Conservation (phyloP, 805 yeast genomes). For the Metschnikowia rubicola region DNA sequence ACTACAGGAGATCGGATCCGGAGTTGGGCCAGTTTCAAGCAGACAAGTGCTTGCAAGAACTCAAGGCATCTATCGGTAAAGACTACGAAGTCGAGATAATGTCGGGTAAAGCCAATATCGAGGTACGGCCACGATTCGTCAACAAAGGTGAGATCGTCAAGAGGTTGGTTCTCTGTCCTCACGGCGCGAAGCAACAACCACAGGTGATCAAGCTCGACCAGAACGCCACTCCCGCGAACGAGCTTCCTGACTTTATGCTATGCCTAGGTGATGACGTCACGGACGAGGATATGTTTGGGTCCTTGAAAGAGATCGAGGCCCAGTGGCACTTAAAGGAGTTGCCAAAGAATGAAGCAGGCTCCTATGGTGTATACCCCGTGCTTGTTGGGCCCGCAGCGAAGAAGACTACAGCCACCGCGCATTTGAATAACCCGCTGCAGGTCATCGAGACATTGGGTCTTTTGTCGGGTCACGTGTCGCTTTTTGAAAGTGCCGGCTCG, state of each 20-base stretch:
- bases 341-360: constrained; percentile 44
- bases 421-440: constrained; percentile 76
- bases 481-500: constrained; percentile 75
- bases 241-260: constrained; percentile 76
- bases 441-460: constrained; percentile 82
- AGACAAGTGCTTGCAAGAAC: constrained; percentile 59
- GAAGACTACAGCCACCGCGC: constrained; percentile 79
- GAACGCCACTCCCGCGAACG: constrained; percentile 32
- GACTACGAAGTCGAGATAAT: constrained; percentile 87
- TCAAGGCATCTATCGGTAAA: constrained; percentile 55
- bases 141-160: constrained; percentile 96
- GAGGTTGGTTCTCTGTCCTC: constrained; percentile 62
- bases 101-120: constrained; percentile 96
- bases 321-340: constrained; percentile 45
- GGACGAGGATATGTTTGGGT: constrained; percentile 95
- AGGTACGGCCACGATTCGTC: constrained; percentile 92
- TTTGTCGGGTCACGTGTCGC: constrained; percentile 71
- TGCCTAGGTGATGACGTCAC: constrained; percentile 96
- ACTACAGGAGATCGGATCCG: constrained; percentile 91
- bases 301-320: constrained; percentile 61
- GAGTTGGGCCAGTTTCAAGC: constrained; percentile 90
- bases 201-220: constrained; percentile 22
- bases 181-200: constrained; percentile 52
- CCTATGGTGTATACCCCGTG: constrained; percentile 73
- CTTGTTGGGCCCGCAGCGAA: constrained; percentile 93